These are phyloP conservation scores for Colletotrichum coccodes DNA, from an alignment of 2,329 filamentous ascomycete species.

Conservation along the genomic window DNA sequence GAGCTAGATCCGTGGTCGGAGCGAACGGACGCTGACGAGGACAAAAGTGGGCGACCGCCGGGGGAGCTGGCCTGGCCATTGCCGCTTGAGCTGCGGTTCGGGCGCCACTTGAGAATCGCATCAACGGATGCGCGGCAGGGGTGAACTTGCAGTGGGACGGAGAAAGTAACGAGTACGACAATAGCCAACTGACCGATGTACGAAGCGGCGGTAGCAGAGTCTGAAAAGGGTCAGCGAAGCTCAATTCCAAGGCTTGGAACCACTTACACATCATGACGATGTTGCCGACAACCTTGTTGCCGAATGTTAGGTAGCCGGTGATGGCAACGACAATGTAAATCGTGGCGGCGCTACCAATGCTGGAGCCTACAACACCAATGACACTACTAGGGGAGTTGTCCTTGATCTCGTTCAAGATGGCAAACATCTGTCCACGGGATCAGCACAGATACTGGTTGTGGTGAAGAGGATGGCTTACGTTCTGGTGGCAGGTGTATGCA, in stretches of 20 bases:
- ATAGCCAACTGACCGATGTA: slow-evolving; percentile 96
- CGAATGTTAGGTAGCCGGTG: slow-evolving; percentile 95
- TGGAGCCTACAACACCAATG: slow-evolving; percentile 80
- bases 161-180: slow-evolving; percentile 95
- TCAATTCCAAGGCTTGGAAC: not conserved
- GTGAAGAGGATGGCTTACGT: slow-evolving; percentile 64
- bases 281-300: slow-evolving; percentile 88
- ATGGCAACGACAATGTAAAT: slow-evolving; percentile 94
- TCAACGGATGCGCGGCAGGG: slow-evolving; percentile 96
- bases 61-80: slow-evolving; percentile 52
- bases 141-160: slow-evolving; percentile 94
- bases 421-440: slow-evolving; percentile 82
- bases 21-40: slow-evolving; percentile 46
- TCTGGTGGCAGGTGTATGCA: slow-evolving; percentile 99
- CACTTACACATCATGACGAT: slow-evolving; percentile 90
- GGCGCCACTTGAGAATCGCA: slow-evolving; percentile 93
- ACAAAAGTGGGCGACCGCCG: slow-evolving; percentile 55
- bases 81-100: slow-evolving; percentile 56
- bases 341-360: slow-evolving; percentile 87
- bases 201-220: slow-evolving; percentile 80
- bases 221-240: slow-evolving; percentile 44
- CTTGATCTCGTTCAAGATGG: slow-evolving; percentile 93
- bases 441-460: slow-evolving; percentile 35
- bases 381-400: slow-evolving; percentile 83
- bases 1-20: slow-evolving; percentile 65